These are phyloP conservation scores for Chloropicon primus DNA, from an alignment of 139 green algal genomes.

Conservation along the genomic window DNA sequence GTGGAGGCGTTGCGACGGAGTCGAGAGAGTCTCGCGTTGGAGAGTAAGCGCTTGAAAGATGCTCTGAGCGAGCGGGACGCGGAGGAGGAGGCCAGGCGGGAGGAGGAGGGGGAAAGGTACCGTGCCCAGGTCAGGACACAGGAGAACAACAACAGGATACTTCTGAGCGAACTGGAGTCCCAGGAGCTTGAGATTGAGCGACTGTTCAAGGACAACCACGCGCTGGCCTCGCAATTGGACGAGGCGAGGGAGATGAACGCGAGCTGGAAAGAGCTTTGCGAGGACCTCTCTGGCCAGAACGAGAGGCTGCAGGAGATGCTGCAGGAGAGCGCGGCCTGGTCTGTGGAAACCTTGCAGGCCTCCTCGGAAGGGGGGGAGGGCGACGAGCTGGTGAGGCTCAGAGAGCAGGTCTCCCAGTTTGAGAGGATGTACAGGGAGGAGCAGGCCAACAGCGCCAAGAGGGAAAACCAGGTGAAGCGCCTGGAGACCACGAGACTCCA, in stretches of 20 bases:
- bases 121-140: background rate
- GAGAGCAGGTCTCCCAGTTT: background rate
- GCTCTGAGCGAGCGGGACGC: background rate
- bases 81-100: background rate
- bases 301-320: background rate
- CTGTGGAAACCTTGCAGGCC: too few species aligned
- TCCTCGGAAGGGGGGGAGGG: background rate
- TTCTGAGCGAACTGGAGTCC: background rate
- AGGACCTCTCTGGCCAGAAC: background rate
- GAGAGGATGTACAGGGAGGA: background rate
- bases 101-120: background rate
- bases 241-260: background rate
- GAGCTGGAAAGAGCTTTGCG: background rate
- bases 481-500: background rate
- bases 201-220: background rate
- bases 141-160: background rate
- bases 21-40: background rate
- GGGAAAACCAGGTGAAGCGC: background rate
- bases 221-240: background rate
- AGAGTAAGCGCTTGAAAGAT: background rate
- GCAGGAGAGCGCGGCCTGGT: background rate
- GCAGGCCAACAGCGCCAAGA: background rate
- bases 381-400: background rate
- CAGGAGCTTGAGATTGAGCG: background rate
- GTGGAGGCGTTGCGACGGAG: background rate